Conservation (phyloP, 2,329 filamentous ascomycete genomes). For the Coccinonectria pachysandricola region DNA sequence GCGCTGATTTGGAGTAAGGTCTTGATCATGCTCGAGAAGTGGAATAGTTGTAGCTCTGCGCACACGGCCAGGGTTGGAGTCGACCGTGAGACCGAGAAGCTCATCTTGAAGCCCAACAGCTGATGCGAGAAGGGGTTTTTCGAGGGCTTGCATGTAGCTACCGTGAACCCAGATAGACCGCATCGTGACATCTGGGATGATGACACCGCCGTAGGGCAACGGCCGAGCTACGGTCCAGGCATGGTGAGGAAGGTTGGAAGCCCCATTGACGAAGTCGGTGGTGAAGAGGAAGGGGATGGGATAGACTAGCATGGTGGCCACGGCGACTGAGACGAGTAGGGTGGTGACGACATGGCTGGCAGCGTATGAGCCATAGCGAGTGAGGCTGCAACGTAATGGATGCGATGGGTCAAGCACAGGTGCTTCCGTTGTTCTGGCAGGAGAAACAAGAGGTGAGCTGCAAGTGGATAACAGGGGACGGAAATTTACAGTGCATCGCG, state of each 20-base stretch:
- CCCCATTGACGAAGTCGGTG: conserved; percentile 59
- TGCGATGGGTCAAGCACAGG: conserved; percentile 54
- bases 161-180: conserved; percentile 75
- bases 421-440: conserved; percentile 59
- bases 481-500: conserved; percentile 4
- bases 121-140: conserved; percentile 52
- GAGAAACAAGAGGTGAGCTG: conserved; percentile 9
- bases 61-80: conserved; percentile 40
- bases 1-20: conserved; percentile 35
- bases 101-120: conserved; percentile 62
- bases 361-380: conserved; percentile 59
- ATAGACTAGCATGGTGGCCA: conserved; percentile 61
- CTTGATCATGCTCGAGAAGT: conserved; percentile 18
- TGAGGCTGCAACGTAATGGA: conserved; percentile 53
- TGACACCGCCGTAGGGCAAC: conserved; percentile 39
- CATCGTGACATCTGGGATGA: conserved; percentile 63
- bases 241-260: conserved; percentile 64
- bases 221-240: conserved; percentile 70
- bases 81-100: conserved; percentile 50
- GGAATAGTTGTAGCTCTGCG: conserved; percentile 17
- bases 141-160: conserved; percentile 67
- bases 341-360: conserved; percentile 64
- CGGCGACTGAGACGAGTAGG: conserved; percentile 62
- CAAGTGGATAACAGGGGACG: conserved; percentile 4
- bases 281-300: conserved; percentile 67